Evolutionary conservation across 371 early-diverging fungal genomes (phyloP), one percentile per base, ranked within the genome.

Genomic region (Lichtheimia ornata): DNA sequence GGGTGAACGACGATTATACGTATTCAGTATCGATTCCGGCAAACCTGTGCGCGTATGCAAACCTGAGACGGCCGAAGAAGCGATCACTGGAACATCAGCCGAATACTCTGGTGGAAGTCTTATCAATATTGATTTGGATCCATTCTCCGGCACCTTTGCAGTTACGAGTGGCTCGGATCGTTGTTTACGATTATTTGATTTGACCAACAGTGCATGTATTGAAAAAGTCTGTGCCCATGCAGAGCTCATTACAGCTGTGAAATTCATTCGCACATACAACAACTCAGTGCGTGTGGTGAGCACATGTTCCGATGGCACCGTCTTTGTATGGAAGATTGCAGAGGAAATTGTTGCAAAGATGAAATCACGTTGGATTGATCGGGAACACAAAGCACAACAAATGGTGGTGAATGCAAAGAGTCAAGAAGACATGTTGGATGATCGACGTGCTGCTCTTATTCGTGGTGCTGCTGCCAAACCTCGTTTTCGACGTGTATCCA

Each of bases 271-370:
- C 11, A 70, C 74, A 0, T 77, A 74, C 4, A 65, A 63, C 1
- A 85, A 82, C 53, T 73, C 76, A 17, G 56, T 82, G 12, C 79
- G 87, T 0, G 68, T 94, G 4, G 72, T 91, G 24, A 88, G 91
- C 9, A 90, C 92, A 5, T 84, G 89, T 58, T 90, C 88, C 0
- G 93, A 94, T 63, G 92, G 93, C 0, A 91, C 89, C 13, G 74
- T 93, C 9, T 85, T 92, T 70, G 79, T 94, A 0, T 94, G 93
- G 93, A 76, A 79, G 53, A 64, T 92, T 2, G 69, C 79, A 3
- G 67, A 72, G 24, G 82, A 84, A 5, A 65, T 90, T 20, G 67
- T 82, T n/a, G 66, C 67, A 5, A 75, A 82, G 43, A 87, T 87
- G 83, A 62, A 60, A 27, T 63, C 76, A n/a, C 58, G 81, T 2